Evolutionary conservation across 164 flowering plant species (phyloP).

Genomic region (Kingdonia uniflora): DNA sequence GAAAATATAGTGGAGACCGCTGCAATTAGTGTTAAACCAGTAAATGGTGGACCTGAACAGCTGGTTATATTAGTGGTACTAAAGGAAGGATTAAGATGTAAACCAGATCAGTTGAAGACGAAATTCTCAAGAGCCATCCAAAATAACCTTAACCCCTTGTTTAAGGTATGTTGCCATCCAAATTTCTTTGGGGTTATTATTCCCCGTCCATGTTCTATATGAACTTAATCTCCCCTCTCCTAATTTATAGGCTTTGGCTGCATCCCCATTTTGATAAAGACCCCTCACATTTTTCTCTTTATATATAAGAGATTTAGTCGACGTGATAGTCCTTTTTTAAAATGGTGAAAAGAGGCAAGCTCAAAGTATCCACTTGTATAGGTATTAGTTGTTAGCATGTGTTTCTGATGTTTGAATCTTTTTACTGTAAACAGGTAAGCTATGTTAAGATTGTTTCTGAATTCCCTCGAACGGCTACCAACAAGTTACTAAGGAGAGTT

Average conservation of each 20-base stretch:
- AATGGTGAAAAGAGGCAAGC: neutral
- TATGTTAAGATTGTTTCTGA: conserved; percentile 62
- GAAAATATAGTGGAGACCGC: conserved; percentile 70
- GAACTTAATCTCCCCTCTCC: no score
- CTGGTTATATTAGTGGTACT: conserved; percentile 63
- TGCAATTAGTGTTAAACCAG: conserved; percentile 56
- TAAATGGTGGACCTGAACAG: conserved; percentile 74
- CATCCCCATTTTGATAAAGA: no score
- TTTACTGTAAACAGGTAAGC: conserved; percentile 46
- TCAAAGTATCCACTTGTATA: neutral
- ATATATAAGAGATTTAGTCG: no score
- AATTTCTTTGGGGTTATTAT: no score
- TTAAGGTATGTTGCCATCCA: conserved; percentile 78
- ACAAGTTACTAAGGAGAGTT: conserved; percentile 76
- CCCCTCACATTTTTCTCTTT: no score
- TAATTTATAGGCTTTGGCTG: no score
- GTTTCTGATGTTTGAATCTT: no score
- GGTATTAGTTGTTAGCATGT: no score
- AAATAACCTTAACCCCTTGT: conserved; percentile 74
- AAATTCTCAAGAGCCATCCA: conserved; percentile 77
- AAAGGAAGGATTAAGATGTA: conserved; percentile 31
- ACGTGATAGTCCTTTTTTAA: no score
- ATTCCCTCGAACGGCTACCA: conserved; percentile 89
- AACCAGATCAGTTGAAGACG: conserved; percentile 38
- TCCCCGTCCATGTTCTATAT: no score